Percentiles rank a stretch among this genome's conserved stretches.
phyloP scores from a whole-genome alignment of 768 basidiomycete species.

The Kondoa subrosea region DNA sequence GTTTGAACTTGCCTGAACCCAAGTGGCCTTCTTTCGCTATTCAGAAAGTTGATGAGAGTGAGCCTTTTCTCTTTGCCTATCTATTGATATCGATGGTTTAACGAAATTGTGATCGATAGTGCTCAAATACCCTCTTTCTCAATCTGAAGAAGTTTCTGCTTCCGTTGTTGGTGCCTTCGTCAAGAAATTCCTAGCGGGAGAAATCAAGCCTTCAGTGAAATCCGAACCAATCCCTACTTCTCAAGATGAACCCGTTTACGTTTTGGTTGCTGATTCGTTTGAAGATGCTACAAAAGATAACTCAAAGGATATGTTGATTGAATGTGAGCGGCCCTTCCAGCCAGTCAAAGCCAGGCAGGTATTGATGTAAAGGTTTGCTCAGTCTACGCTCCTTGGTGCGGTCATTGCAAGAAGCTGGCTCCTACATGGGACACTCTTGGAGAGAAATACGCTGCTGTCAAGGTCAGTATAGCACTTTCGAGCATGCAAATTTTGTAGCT shows the following conservation, averaged over 20 bases:
- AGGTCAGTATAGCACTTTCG: conserved; percentile 43
- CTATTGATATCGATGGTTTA: neutral
- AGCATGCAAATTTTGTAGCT: neutral
- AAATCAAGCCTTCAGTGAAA: conserved; percentile 70
- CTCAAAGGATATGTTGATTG: conserved; percentile 78
- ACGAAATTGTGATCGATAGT: conserved; percentile 27
- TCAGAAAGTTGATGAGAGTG: conserved; percentile 54
- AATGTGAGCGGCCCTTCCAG: conserved; percentile 31
- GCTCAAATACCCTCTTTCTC: conserved; percentile 68
- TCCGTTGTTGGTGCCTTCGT: conserved; percentile 47
- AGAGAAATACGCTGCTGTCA: conserved; percentile 43
- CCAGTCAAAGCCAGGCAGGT: neutral
- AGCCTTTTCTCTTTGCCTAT: neutral
- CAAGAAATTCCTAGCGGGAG: conserved; percentile 50
- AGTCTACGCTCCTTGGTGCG: conserved; percentile 89
- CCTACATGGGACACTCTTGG: conserved; percentile 84
- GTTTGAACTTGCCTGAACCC: conserved; percentile 64
- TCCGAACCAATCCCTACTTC: conserved; percentile 64
- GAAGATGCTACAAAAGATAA: conserved; percentile 67
- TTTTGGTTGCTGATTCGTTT: conserved; percentile 73
- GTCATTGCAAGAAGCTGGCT: conserved; percentile 62
- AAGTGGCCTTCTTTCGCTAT: conserved; percentile 91
- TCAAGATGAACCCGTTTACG: conserved; percentile 67
- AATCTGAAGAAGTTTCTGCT: conserved; percentile 45
- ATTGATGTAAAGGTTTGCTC: no score